Evolutionary conservation across 768 basidiomycete genomes (phyloP).

Genomic region (Pseudohyphozyma bogoriensis): DNA sequence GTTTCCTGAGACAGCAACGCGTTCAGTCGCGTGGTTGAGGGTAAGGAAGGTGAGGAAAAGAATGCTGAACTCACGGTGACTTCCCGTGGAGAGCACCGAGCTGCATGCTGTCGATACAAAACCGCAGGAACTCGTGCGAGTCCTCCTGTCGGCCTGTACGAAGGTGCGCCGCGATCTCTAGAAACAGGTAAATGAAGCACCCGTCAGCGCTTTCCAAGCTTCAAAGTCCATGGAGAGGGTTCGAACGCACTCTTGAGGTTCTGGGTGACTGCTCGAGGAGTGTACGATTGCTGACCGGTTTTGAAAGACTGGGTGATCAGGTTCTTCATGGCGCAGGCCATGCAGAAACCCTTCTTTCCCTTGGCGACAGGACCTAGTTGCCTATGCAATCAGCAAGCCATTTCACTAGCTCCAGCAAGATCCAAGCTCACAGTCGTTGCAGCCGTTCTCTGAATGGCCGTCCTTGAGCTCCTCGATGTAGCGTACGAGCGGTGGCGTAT

Average conservation of each 20-base stretch:
- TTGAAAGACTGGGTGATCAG: constrained; percentile 52
- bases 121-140: constrained; percentile 93
- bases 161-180: constrained; percentile 86
- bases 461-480: constrained; percentile 1
- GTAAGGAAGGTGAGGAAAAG: background rate
- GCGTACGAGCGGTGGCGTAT: constrained; percentile 74
- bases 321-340: constrained; percentile 59
- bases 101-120: constrained; percentile 83
- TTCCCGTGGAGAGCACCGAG: constrained; percentile 66
- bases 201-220: too few relatives aligned
- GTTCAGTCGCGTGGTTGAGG: background rate
- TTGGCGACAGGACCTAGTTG: background rate
- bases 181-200: background rate
- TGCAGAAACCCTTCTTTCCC: constrained; percentile 52
- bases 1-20: constrained; percentile 33
- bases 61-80: constrained; percentile 33
- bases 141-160: constrained; percentile 89
- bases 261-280: constrained; percentile 55
- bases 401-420: too few relatives aligned
- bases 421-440: background rate
- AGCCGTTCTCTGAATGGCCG: too few relatives aligned
- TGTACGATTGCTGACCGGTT: constrained; percentile 43
- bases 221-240: background rate
- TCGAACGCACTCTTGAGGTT: constrained; percentile 56
- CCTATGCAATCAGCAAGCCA: too few relatives aligned